phyloP scores from a whole-genome alignment of 345 rosid species.

The Brassica incana region DNA sequence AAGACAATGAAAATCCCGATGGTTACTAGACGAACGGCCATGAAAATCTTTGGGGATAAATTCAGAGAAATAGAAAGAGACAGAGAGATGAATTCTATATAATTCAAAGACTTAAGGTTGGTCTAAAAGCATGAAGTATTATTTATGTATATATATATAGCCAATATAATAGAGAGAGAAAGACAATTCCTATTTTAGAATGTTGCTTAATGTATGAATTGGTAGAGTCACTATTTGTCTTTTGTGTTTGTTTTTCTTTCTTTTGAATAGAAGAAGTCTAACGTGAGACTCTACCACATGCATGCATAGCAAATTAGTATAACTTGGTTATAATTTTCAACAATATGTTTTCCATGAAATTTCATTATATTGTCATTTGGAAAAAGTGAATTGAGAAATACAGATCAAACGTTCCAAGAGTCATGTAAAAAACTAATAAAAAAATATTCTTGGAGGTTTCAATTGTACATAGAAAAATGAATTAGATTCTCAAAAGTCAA shows the following conservation, averaged over 20 bases:
- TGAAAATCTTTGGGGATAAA: conserved; percentile 26
- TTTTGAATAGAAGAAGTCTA: conserved; percentile 17
- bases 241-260: neutral
- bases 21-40: conserved; percentile 48
- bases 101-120: conserved; percentile 3
- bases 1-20: conserved; percentile 35
- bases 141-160: conserved; percentile 34
- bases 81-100: conserved; percentile 8
- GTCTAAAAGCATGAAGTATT: neutral
- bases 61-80: conserved; percentile 6
- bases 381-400: neutral
- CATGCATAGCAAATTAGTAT: conserved; percentile 28
- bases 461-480: conserved; percentile 3
- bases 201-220: conserved; percentile 22
- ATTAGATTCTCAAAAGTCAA: conserved; percentile 28
- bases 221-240: conserved; percentile 26
- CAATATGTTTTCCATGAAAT: conserved; percentile 1
- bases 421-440: conserved; percentile 1
- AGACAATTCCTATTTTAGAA: conserved; percentile 19
- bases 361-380: neutral
- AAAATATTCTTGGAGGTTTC: conserved; percentile 23
- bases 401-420: conserved; percentile 1
- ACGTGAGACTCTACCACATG: conserved; percentile 23
- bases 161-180: conserved; percentile 11
- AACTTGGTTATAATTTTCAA: conserved; percentile 26